Percentiles rank a stretch among this genome's conserved stretches.
phyloP scores from a whole-genome alignment of 352 stramenopile genomes.

The Bremia lactucae region DNA sequence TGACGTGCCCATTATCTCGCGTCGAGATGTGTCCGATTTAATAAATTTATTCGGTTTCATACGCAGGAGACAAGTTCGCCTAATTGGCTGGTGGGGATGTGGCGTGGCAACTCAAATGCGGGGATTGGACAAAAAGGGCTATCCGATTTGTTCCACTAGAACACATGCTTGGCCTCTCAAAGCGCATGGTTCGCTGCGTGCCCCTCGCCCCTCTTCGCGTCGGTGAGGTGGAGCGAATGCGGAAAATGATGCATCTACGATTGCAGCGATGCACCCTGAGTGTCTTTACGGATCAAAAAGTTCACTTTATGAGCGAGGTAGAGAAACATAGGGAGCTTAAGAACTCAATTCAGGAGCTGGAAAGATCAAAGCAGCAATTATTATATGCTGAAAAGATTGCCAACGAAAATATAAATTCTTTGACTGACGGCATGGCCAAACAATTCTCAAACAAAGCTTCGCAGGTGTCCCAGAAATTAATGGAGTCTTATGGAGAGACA shows the following conservation, averaged over 20 bases:
- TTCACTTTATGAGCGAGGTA: conserved; percentile 69
- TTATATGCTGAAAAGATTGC: not conserved
- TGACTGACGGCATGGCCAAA: conserved; percentile 49
- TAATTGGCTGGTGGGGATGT: conserved; percentile 36
- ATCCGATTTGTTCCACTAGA: conserved; percentile 1
- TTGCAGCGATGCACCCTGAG: conserved; percentile 44
- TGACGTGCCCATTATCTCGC: conserved; percentile 8
- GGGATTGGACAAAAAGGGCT: conserved; percentile 17
- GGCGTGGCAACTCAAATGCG: conserved; percentile 6
- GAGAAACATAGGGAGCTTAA: conserved; percentile 77
- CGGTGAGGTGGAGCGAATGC: conserved; percentile 1
- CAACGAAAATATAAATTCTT: conserved; percentile 18
- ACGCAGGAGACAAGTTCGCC: conserved; percentile 13
- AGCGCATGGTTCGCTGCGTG: conserved; percentile 14
- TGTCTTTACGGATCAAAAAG: conserved; percentile 72
- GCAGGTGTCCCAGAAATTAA: conserved; percentile 53
- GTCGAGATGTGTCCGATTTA: too few species aligned
- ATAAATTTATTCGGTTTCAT: too few species aligned
- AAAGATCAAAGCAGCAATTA: conserved; percentile 54
- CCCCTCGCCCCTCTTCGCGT: conserved; percentile 8
- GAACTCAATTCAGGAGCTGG: conserved; percentile 64
- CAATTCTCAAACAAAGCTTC: conserved; percentile 42
- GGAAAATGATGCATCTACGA: not conserved
- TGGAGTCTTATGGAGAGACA: conserved; percentile 36
- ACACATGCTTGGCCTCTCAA: conserved; percentile 25